These are phyloP conservation scores for Populus nigra DNA, from an alignment of 345 rosid genomes.

Conservation along the genomic window DNA sequence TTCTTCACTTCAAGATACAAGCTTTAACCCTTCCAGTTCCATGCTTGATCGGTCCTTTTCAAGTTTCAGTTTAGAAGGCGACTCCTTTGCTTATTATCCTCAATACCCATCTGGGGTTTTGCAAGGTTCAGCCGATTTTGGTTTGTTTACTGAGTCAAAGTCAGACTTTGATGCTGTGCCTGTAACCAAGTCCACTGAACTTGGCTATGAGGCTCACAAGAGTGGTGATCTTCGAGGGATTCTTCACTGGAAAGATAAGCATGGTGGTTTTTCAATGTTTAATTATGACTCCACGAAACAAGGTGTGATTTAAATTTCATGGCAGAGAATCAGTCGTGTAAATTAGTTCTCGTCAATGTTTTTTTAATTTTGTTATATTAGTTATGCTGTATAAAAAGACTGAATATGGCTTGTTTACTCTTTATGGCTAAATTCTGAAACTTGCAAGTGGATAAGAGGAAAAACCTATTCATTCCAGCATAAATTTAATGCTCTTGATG, in stretches of 20 bases:
- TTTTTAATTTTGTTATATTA: background rate
- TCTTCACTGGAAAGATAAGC: constrained; percentile 3
- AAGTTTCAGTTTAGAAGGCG: background rate
- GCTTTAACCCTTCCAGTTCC: background rate
- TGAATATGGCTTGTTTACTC: background rate
- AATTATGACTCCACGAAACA: constrained; percentile 10
- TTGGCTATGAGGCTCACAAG: background rate
- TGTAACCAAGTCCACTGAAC: background rate
- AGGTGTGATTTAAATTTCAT: constrained; percentile 25
- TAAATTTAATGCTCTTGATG: background rate
- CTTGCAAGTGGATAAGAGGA: background rate
- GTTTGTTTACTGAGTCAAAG: background rate
- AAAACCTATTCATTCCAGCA: background rate
- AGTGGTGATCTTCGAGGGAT: constrained; percentile 4
- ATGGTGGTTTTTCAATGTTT: background rate
- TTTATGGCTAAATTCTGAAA: too few relatives aligned
- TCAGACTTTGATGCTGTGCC: background rate
- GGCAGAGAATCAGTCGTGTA: background rate
- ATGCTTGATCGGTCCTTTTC: background rate
- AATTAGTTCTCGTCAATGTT: background rate
- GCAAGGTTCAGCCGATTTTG: background rate
- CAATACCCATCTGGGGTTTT: background rate
- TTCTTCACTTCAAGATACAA: background rate
- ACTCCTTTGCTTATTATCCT: background rate
- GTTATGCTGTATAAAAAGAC: background rate